These are phyloP conservation scores for Lachancea sp. DNA, from an alignment of 805 yeast species.

Conservation along the genomic window DNA sequence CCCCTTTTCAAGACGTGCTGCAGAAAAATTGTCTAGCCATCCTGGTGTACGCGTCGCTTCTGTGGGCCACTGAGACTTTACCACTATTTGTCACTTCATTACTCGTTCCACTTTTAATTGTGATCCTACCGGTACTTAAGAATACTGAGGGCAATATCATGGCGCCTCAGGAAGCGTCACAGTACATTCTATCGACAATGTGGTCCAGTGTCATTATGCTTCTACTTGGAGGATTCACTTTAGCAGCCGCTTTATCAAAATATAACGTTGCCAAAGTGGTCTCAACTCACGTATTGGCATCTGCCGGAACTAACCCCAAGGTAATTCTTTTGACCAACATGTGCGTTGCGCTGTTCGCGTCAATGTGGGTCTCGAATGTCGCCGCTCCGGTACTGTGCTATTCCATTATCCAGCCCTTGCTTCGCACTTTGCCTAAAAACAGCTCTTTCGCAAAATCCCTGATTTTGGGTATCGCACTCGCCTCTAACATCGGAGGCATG, in stretches of 20 bases:
- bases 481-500: constrained; percentile 94
- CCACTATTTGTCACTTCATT: constrained; percentile 88
- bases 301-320: constrained; percentile 82
- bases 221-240: constrained; percentile 85
- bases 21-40: constrained; percentile 79
- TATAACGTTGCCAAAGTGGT: constrained; percentile 81
- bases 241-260: constrained; percentile 92
- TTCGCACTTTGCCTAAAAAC: constrained; percentile 74
- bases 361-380: constrained; percentile 95
- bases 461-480: constrained; percentile 85
- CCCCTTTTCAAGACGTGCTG: constrained; percentile 57
- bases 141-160: constrained; percentile 47
- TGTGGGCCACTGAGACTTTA: constrained; percentile 94
- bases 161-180: constrained; percentile 55
- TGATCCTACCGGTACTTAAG: constrained; percentile 61
- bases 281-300: constrained; percentile 72
- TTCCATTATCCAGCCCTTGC: constrained; percentile 83
- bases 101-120: constrained; percentile 74
- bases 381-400: constrained; percentile 94
- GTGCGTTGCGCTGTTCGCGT: constrained; percentile 77
- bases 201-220: constrained; percentile 93
- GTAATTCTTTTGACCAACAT: constrained; percentile 71
- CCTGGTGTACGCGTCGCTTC: constrained; percentile 68
- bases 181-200: constrained; percentile 77
- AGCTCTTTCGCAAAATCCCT: constrained; percentile 77